Evolutionary conservation across 352 stramenopile species (phyloP).

Genomic region (Blastocystis sp.): DNA sequence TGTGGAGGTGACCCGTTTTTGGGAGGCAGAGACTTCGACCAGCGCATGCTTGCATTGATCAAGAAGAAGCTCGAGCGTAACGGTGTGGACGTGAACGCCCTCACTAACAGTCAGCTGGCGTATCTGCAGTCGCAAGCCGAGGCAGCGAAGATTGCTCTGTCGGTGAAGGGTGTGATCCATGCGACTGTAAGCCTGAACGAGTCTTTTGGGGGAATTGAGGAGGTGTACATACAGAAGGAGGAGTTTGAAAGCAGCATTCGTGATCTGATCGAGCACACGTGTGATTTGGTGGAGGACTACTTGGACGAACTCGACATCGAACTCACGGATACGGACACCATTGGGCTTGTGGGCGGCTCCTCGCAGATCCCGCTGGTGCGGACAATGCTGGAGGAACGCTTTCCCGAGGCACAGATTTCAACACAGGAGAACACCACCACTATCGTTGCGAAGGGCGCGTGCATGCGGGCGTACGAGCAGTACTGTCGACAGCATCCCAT

Average conservation of each 20-base stretch:
- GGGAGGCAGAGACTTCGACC: constrained; percentile 7
- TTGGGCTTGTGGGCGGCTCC: not conserved
- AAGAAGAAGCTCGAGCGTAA: not conserved
- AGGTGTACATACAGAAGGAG: not conserved
- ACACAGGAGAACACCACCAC: too few species aligned
- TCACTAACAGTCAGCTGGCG: not conserved
- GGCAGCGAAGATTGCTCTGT: not conserved
- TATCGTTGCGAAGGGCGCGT: constrained; percentile 4
- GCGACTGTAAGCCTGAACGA: not conserved
- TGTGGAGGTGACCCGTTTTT: not conserved
- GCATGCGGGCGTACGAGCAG: not conserved
- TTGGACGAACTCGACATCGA: not conserved
- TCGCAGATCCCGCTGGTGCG: not conserved
- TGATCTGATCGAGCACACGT: too few species aligned
- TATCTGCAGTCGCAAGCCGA: not conserved
- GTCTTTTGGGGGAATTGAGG: not conserved
- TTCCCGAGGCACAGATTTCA: not conserved
- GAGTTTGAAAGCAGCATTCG: not conserved
- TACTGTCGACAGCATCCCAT: not conserved
- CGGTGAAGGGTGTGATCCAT: not conserved
- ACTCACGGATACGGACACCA: not conserved
- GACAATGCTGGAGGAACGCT: not conserved
- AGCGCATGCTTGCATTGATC: not conserved
- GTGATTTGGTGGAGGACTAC: not conserved
- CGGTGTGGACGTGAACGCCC: not conserved